phyloP scores from a whole-genome alignment of 257 asterid species.

The Petrea volubilis region DNA sequence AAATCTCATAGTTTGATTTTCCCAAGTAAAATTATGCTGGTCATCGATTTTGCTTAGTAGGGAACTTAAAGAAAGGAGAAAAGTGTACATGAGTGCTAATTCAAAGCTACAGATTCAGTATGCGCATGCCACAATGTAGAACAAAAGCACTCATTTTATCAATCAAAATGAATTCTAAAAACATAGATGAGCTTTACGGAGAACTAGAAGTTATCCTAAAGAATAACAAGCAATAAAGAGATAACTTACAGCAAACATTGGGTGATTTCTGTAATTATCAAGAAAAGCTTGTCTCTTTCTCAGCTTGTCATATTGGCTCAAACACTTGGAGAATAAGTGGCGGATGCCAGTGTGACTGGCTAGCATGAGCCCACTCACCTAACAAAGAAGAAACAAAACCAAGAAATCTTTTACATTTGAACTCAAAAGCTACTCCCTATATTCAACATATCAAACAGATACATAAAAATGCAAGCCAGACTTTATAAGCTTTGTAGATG shows the following conservation, averaged over 20 bases:
- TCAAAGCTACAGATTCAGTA: background rate
- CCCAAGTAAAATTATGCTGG: background rate
- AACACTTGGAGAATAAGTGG: slow-evolving; percentile 90
- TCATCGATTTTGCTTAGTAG: background rate
- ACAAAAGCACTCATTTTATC: background rate
- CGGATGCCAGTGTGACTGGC: slow-evolving; percentile 99
- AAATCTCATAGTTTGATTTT: background rate
- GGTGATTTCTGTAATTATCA: slow-evolving; percentile 88
- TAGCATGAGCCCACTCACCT: slow-evolving; percentile 99
- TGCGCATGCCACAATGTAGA: background rate
- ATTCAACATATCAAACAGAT: slow-evolving; percentile 7
- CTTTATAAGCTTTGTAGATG: background rate
- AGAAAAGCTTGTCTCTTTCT: slow-evolving; percentile 99
- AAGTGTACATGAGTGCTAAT: background rate
- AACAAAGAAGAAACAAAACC: slow-evolving; percentile 23
- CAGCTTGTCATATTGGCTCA: slow-evolving; percentile 97
- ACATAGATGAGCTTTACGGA: background rate
- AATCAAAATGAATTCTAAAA: background rate
- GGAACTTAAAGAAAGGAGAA: background rate
- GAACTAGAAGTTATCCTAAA: background rate
- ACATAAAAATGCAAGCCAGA: background rate
- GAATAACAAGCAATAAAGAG: slow-evolving; percentile 18
- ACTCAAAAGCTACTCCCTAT: background rate
- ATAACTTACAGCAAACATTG: slow-evolving; percentile 93
- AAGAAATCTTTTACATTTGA: slow-evolving; percentile 14